Evolutionary conservation across 176 grass and related monocot species (phyloP), one percentile per base, ranked within the genome.

Genomic region (Paspalum vaginatum): DNA sequence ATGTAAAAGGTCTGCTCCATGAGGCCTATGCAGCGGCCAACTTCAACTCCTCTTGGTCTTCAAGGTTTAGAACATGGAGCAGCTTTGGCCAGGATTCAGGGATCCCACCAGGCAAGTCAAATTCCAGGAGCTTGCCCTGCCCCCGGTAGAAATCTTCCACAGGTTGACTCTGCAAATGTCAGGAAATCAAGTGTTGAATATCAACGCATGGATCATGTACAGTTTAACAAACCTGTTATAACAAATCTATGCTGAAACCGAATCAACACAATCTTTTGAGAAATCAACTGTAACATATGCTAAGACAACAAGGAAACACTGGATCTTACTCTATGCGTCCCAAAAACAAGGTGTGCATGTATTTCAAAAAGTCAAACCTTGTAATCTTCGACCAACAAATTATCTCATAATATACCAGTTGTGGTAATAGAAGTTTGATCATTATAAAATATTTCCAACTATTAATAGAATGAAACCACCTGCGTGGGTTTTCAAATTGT

Each of bases 81-180:
- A 99, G 53, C 84, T 99, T 95, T 14, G 92, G 93, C 96, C 92
- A 99, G 42, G 96, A 99, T 65, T 95, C 92, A 2, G 84, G 88
- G 46, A 99, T 93, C 21, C 96, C 96, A 56, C 96, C 96, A 1
- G 96, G 96, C 56, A 99, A 85, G 69, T 99, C 84, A 37, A 99
- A 99, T 79, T 99, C 92, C 18, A 99, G 40, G 26, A 99, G 79
- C 82, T 93, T 95, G 45, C 93, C 90, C 86, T 89, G 84, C 4
- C 56, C 81, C 42, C 49, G 77, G 46, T 99, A 99, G 68, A 93
- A 99, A 71, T 84, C 93, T 66, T 95, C 96, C 26, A 99, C 96
- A 15, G 96, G 96, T 69, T 81, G 86, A 52, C 90, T 91, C 96
- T 99, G 90, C 41, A 86, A 72, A 79, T 27, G 14, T 11, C 27